Evolutionary conservation across 2,329 filamentous ascomycete genomes (phyloP).

Genomic region (Ilyonectria destructans): DNA sequence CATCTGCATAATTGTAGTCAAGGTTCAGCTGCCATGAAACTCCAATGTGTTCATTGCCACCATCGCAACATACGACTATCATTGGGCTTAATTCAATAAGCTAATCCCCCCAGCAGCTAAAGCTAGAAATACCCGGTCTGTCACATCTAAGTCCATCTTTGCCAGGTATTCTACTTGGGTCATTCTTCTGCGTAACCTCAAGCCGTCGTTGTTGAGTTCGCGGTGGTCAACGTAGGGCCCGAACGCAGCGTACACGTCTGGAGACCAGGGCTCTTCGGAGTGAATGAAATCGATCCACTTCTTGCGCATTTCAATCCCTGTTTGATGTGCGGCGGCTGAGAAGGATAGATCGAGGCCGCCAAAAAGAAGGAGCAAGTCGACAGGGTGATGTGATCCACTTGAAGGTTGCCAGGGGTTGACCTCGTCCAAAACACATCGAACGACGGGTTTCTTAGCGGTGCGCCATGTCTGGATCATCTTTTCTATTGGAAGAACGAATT

Average conservation of each 20-base stretch:
- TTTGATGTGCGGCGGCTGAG: constrained; percentile 53
- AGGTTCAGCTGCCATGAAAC: too few relatives aligned
- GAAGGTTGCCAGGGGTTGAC: constrained; percentile 64
- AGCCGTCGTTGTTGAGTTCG: constrained; percentile 54
- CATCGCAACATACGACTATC: background rate
- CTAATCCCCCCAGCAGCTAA: constrained; percentile 15
- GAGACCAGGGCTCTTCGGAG: constrained; percentile 57
- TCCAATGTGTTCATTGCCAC: too few relatives aligned
- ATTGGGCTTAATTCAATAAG: constrained; percentile 4
- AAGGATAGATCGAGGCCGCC: constrained; percentile 57
- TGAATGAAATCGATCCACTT: constrained; percentile 59
- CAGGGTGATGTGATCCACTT: constrained; percentile 62
- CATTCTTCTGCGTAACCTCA: constrained; percentile 34
- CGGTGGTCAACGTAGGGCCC: constrained; percentile 57
- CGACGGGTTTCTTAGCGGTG: constrained; percentile 50
- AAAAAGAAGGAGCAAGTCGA: constrained; percentile 63
- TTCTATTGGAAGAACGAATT: constrained; percentile 50
- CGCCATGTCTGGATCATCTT: constrained; percentile 41
- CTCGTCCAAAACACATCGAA: constrained; percentile 62
- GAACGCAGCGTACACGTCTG: constrained; percentile 48
- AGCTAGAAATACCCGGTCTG: constrained; percentile 6
- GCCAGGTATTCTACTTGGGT: background rate
- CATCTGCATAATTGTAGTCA: too few relatives aligned
- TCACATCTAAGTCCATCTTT: background rate
- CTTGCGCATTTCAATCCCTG: constrained; percentile 57